Percentiles rank a stretch among this genome's conserved stretches.
phyloP scores from a whole-genome alignment of 352 stramenopile genomes.

The Pythium aquatile region DNA sequence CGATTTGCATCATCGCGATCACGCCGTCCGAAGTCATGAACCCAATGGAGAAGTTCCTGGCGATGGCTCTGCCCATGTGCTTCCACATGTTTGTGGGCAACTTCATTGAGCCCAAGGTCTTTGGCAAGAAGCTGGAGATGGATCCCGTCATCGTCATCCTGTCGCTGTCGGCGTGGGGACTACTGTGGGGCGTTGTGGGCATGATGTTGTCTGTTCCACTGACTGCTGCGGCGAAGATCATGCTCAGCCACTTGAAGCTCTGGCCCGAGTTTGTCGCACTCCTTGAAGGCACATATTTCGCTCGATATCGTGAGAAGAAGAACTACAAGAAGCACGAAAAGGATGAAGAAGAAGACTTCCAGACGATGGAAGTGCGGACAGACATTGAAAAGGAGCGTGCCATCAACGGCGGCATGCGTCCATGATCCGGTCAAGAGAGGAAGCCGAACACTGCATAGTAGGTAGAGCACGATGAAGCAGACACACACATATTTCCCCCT shows the following conservation, averaged over 20 bases:
- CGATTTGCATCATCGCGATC: conserved; percentile 87
- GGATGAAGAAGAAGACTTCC: conserved; percentile 59
- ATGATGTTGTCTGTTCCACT: conserved; percentile 90
- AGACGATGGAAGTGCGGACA: conserved; percentile 76
- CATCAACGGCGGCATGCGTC: conserved; percentile 22
- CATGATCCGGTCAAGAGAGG: conserved; percentile 4
- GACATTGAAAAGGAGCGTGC: conserved; percentile 62
- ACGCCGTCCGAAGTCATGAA: conserved; percentile 83
- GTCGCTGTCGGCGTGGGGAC: conserved; percentile 82
- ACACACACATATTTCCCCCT: not conserved
- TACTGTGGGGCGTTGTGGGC: conserved; percentile 84
- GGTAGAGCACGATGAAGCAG: not conserved
- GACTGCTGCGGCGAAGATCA: conserved; percentile 85
- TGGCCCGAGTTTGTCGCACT: conserved; percentile 86
- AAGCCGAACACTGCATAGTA: not conserved
- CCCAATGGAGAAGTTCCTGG: conserved; percentile 88
- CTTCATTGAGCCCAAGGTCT: conserved; percentile 88
- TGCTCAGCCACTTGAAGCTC: conserved; percentile 81
- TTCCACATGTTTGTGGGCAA: conserved; percentile 90
- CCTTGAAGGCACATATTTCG: conserved; percentile 87
- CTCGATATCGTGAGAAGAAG: conserved; percentile 62
- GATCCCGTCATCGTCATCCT: conserved; percentile 86
- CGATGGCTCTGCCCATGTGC: conserved; percentile 80
- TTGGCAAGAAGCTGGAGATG: conserved; percentile 86
- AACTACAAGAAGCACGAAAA: conserved; percentile 79